Evolutionary conservation across 1,284 basidiomycete genomes (phyloP), one percentile per base, ranked within the genome.

Genomic region (Heterobasidion occidentale): DNA sequence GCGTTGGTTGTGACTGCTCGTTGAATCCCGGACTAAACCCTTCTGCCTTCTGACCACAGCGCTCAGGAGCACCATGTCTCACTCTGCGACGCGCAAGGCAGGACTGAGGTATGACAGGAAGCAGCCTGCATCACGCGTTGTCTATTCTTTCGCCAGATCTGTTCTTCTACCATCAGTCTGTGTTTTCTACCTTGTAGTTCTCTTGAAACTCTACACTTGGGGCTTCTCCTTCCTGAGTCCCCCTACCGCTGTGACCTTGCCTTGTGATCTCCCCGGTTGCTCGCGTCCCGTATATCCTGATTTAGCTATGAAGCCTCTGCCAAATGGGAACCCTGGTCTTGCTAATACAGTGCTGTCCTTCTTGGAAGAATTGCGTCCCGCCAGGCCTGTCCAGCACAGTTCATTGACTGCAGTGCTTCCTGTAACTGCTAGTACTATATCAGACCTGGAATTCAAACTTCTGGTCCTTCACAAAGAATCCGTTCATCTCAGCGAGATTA

Each of bases 391-490:
- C 38, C 35, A 12, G 6, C n/a, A 33, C 9, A 11, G 17, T 6
- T 73, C 75, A 33, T 59, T 84, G 48, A 77, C 78, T 11, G 78
- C 72, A 6, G 62, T 86, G 36, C 65, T 86, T 1, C 80, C 81
- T 27, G 70, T 85, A 51, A 69, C 71, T 7, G 36, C 61, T 3
- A 55, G 57, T 3, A 74, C 77, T 7, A 53, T 81, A 7, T 27
- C 63, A 2, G 45, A 57, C 55, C 60, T 83, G 46, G 67, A 69
- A 46, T 46, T 60, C 1, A 65, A 67, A 8, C 64, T 83, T 17
- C 58, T 60, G 2, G 64, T 70, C 2, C 63, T 83, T 35, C 62
- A 76, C 15, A 61, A 64, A n/a, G 59, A 67, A 7, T 65, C 74
- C 4, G 57, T 60, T 14, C 53, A 64, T 33, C 58, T 83, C 2